These are phyloP conservation scores for Clitopilus passeckerianus DNA, from an alignment of 768 basidiomycete genomes.

Conservation along the genomic window DNA sequence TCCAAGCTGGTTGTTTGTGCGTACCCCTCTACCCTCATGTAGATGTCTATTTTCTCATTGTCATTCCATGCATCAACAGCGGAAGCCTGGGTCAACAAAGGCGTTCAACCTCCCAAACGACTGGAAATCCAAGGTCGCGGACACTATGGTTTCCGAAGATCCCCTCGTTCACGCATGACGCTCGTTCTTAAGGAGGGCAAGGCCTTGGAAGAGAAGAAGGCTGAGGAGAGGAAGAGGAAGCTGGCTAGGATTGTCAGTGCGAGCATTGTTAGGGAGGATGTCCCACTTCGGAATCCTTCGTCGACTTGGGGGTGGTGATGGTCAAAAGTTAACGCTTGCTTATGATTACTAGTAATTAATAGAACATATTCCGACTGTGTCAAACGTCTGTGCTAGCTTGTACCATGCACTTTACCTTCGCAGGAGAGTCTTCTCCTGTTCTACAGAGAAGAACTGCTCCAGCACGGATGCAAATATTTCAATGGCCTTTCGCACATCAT, in stretches of 20 bases:
- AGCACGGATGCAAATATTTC: no score
- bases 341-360: not conserved
- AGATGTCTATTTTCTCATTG: not conserved
- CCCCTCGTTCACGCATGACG: conserved; percentile 69
- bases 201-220: conserved; percentile 63
- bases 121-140: conserved; percentile 84
- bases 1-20: conserved; percentile 77
- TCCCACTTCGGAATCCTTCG: conserved; percentile 68
- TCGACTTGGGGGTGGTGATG: conserved; percentile 76
- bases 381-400: no score
- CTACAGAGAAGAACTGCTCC: not conserved
- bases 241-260: conserved; percentile 78
- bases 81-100: conserved; percentile 94
- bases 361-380: not conserved
- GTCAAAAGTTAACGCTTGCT: not conserved
- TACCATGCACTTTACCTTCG: no score
- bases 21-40: conserved; percentile 23
- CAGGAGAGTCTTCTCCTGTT: not conserved
- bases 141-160: conserved; percentile 70
- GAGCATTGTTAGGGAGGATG: conserved; percentile 73
- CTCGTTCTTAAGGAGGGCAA: conserved; percentile 81
- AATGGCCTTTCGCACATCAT: no score
- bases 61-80: conserved; percentile 37
- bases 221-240: conserved; percentile 58
- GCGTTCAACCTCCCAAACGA: conserved; percentile 53